Base-by-base conservation (phyloP, 2,329 filamentous ascomycete species). In the Cucurbitaria berberidis region DNA sequence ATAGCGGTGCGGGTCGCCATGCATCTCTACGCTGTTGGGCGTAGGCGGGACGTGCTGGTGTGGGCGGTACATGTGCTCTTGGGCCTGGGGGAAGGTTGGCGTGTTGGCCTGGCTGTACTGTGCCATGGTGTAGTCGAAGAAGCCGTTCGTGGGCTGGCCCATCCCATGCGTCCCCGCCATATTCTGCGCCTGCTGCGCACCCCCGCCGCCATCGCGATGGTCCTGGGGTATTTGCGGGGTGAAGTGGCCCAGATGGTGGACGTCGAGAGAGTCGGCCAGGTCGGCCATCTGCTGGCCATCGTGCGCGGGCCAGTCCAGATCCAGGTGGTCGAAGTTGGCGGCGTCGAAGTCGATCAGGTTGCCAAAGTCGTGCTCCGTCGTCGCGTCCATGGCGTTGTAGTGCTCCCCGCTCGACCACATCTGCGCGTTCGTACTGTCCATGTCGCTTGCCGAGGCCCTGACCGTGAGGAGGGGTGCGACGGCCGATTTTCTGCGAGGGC, bases 1-100 rank as follows among this genome's bases (percentile, higher is more conserved):
- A 69, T 87, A 91, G 61, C 70, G 72, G 62, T 80, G 65, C 68
- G 83, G 59, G 77, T 84, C 67, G 78, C 84, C 72, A 62, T 89
- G 86, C 76, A 93, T 84, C 68, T 93, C 89, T 22, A 91, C 81
- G 70, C 90, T 93, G 70, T 89, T 90, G 0, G 90, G 90, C 13
- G 90, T 95, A 2, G 89, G 89, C 5, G 90, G 90, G 7, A 91
- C 84, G 46, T 89, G 86, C 53, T 82, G 80, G 57, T 81, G 82
- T 53, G 84, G 80, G 45, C 75, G 82, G 49, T 75, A 81, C 62
- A 59, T 59, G 3, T 70, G 69, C 19, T 77, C 76, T 41, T 77
- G 76, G 30, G 80, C 79, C 38, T 70, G 70, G 26, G 72, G 67
- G 60, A 75, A 77, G 32, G 68, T 64, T 10, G 66, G 60, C 19